phyloP scores from a whole-genome alignment of 2,329 filamentous ascomycete species.

The Fusarium sp. region DNA sequence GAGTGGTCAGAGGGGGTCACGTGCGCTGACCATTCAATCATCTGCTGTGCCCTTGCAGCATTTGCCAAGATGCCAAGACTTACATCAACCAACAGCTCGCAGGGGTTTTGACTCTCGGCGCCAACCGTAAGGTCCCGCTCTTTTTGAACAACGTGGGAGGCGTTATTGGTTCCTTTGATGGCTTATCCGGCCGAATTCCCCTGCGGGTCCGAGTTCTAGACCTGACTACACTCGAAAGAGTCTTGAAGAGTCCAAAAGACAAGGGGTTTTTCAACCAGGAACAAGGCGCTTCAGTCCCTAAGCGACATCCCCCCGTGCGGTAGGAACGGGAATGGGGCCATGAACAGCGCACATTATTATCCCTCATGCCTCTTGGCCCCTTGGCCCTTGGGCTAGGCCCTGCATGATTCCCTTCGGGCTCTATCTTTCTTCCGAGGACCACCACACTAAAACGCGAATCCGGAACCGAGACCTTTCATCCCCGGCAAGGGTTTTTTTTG shows the following conservation, averaged over 20 bases:
- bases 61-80: not conserved
- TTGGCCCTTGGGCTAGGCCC: not conserved
- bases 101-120: not conserved
- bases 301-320: not conserved
- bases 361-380: not conserved
- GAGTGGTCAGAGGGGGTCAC: not conserved
- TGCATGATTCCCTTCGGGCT: not conserved
- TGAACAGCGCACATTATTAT: not conserved
- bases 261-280: not conserved
- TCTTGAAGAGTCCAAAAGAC: not conserved
- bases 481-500: not conserved
- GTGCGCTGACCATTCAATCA: not conserved
- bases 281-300: not conserved
- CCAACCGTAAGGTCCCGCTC: not conserved
- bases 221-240: not conserved
- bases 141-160: not conserved
- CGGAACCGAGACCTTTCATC: not conserved
- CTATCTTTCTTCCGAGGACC: not conserved
- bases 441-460: not conserved
- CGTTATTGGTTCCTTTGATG: conserved; percentile 24
- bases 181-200: conserved; percentile 12
- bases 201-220: conserved; percentile 15
- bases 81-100: not conserved
- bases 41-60: not conserved
- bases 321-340: not conserved